These are phyloP conservation scores for Pleurotus djamor DNA, from an alignment of 768 basidiomycete genomes.

Conservation along the genomic window DNA sequence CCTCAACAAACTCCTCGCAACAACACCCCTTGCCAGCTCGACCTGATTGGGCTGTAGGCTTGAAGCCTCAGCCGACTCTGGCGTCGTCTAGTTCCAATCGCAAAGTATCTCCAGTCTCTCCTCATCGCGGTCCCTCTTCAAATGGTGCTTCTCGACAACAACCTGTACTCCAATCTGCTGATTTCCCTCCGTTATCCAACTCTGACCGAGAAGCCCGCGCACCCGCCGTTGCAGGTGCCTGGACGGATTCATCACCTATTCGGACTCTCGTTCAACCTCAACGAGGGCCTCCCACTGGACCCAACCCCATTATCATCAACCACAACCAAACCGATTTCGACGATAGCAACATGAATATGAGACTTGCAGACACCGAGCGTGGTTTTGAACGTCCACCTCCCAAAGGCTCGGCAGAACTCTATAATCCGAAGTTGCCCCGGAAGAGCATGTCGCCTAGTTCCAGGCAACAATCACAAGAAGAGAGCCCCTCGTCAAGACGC, in stretches of 20 bases:
- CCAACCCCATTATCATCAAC: constrained; percentile 28
- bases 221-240: constrained; percentile 62
- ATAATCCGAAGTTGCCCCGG: constrained; percentile 29
- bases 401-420: constrained; percentile 38
- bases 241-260: constrained; percentile 57
- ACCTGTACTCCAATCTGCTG: constrained; percentile 48
- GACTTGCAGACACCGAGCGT: constrained; percentile 44
- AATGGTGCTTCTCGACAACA: constrained; percentile 24
- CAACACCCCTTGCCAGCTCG: constrained; percentile 76
- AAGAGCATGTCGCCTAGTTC: constrained; percentile 12
- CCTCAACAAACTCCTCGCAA: constrained; percentile 69
- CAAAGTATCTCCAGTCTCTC: constrained; percentile 38
- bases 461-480: constrained; percentile 15
- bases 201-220: constrained; percentile 47
- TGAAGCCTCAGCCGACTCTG: constrained; percentile 73
- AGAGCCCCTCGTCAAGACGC: constrained; percentile 18
- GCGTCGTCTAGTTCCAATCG: constrained; percentile 43
- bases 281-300: constrained; percentile 20
- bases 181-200: constrained; percentile 60
- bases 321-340: not conserved
- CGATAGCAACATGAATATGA: constrained; percentile 17
- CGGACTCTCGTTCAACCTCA: constrained; percentile 48
- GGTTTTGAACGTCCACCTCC: constrained; percentile 45
- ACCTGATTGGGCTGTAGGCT: constrained; percentile 88
- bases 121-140: constrained; percentile 32